phyloP scores from a whole-genome alignment of 305 asterid species.

The Solanum hybrid region DNA sequence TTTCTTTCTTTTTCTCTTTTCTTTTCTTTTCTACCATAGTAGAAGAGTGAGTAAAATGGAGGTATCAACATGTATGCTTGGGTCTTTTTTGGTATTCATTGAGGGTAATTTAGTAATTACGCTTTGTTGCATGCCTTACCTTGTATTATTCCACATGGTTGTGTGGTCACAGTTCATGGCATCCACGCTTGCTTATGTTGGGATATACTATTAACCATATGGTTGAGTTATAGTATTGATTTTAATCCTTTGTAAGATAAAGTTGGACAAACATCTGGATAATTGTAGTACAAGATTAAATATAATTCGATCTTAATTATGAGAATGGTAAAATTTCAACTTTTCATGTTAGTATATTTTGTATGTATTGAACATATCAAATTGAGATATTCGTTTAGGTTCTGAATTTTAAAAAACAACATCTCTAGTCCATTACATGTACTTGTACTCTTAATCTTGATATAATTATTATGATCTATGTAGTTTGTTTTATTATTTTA shows the following conservation, averaged over 20 bases:
- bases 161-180: background rate
- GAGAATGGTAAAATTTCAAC: background rate
- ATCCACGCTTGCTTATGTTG: background rate
- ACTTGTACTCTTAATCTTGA: too few relatives aligned
- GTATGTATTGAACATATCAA: background rate
- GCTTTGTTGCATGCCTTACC: background rate
- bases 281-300: background rate
- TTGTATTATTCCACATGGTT: background rate
- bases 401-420: too few relatives aligned
- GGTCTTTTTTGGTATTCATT: background rate
- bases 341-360: background rate
- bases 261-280: background rate
- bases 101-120: background rate
- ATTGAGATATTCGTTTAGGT: background rate
- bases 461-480: too few relatives aligned
- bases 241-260: background rate
- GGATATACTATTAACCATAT: background rate
- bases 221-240: background rate
- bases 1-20: background rate
- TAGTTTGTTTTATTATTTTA: too few relatives aligned
- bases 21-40: background rate
- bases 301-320: background rate
- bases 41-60: background rate
- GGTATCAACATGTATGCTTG: background rate
- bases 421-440: too few relatives aligned